Conservation (phyloP, 164 flowering plant species). For the Chimonanthus praecox region DNA sequence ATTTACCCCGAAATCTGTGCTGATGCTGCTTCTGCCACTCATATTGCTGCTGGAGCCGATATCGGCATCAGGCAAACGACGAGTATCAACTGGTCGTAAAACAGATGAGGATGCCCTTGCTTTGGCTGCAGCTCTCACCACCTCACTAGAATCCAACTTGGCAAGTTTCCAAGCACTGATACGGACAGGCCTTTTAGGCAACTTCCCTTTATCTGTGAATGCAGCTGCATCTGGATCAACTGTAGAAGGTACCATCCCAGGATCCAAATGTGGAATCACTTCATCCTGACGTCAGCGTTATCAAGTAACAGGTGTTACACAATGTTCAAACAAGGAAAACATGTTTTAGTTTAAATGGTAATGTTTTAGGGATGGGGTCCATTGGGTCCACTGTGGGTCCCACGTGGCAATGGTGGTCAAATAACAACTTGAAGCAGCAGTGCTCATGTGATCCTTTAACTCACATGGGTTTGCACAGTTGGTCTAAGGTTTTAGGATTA, state of each 20-base stretch:
- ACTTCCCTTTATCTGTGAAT: constrained; percentile 40
- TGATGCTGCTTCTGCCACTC: constrained; percentile 74
- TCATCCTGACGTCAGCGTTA: constrained; percentile 59
- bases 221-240: constrained; percentile 89
- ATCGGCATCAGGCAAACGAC: constrained; percentile 48
- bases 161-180: constrained; percentile 97
- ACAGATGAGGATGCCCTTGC: constrained; percentile 98
- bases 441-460: too few relatives aligned
- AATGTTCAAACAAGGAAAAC: background rate
- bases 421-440: too few relatives aligned
- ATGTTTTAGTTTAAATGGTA: background rate
- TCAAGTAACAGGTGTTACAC: background rate
- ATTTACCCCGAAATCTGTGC: constrained; percentile 54
- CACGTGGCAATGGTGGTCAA: background rate
- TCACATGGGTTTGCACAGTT: too few relatives aligned
- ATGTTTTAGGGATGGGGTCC: too few relatives aligned
- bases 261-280: constrained; percentile 90
- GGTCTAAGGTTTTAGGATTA: too few relatives aligned
- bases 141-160: constrained; percentile 78
- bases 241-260: constrained; percentile 91
- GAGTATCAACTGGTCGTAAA: constrained; percentile 66
- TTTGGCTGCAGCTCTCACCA: constrained; percentile 83
- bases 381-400: background rate
- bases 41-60: constrained; percentile 70
- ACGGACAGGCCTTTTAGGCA: constrained; percentile 58